These are phyloP conservation scores for Rhizoctonia solani DNA, from an alignment of 1,284 basidiomycete species.

Conservation along the genomic window DNA sequence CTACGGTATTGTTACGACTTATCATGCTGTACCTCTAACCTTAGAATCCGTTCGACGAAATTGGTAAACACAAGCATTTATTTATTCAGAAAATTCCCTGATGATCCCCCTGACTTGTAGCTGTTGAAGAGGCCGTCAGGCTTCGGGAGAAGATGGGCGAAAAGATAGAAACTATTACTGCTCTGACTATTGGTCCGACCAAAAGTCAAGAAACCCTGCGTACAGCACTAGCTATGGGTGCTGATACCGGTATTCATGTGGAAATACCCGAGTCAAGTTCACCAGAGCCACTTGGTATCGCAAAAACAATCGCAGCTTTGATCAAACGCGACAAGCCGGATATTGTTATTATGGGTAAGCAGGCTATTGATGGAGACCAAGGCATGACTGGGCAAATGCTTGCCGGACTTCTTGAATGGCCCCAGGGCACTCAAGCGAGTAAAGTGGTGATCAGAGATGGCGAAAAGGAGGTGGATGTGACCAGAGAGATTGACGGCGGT, in stretches of 20 bases:
- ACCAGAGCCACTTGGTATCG: slow-evolving; percentile 86
- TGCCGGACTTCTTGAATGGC: slow-evolving; percentile 89
- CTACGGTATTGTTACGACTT: not conserved
- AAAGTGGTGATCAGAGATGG: slow-evolving; percentile 79
- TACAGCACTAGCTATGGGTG: slow-evolving; percentile 97
- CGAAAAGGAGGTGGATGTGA: slow-evolving; percentile 73
- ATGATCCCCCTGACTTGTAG: slow-evolving; percentile 53
- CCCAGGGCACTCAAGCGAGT: slow-evolving; percentile 94
- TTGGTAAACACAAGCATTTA: slow-evolving; percentile 61
- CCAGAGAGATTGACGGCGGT: slow-evolving; percentile 95
- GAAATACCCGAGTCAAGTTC: slow-evolving; percentile 72
- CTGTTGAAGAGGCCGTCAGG: slow-evolving; percentile 96
- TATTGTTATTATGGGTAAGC: slow-evolving; percentile 96
- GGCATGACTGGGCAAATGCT: slow-evolving; percentile 99
- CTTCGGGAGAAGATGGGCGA: slow-evolving; percentile 83
- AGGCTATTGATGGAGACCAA: slow-evolving; percentile 96
- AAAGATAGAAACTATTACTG: slow-evolving; percentile 82
- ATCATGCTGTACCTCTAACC: not conserved
- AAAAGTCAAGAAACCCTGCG: slow-evolving; percentile 91
- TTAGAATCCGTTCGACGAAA: slow-evolving; percentile 96
- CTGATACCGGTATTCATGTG: slow-evolving; percentile 91
- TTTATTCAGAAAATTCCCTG: too few relatives aligned
- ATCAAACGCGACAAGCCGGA: slow-evolving; percentile 76
- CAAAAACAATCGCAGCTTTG: slow-evolving; percentile 79
- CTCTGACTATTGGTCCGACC: slow-evolving; percentile 89